Base-by-base conservation (phyloP, 2,329 filamentous ascomycete genomes). In the Cryphonectria japonica region DNA sequence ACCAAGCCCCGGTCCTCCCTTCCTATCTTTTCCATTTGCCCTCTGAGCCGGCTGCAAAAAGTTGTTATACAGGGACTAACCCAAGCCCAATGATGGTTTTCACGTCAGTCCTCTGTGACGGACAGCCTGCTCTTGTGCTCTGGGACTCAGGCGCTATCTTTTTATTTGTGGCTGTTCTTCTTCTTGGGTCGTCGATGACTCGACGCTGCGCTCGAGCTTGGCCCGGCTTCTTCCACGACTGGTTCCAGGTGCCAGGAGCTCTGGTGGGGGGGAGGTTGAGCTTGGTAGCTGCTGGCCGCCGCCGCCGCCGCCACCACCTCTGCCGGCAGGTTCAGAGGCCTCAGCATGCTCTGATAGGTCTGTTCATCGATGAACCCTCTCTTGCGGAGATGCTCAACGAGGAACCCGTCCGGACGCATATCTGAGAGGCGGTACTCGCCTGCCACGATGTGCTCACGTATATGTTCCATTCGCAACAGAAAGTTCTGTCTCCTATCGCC, bases 391-490 rank as follows among this genome's bases (percentile, higher is more conserved):
- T 86, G 81, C 8, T 81, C 71, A 22, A 85, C 73, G 34, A 86
- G 75, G 41, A 71, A 74, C 63, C 81, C 83, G 69, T 87, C 85
- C 2, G 79, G 82, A 1, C 82, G 78, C 66, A 78, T 78, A 4
- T 80, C 26, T 0, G 72, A 39, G 0, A 62, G 69, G 0, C 66
- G 74, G 9, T 69, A 74, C 7, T 74, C 69, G 0, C 78, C 79
- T 3, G 77, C 57, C 16, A 76, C 68, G 57, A 86, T 80, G 71
- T 89, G 87, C 0, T 70, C 69, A 0, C 78, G 80, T 66, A 89
- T 85, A 73, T 90, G 88, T 3, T 76, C 41, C 84, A 89, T 85
- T 2, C 87, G 82, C 0, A 73, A 26, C 0, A 70, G 43, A 69
- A 84, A 86, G 46, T 79, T 81, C 2, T 9, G 13, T 1, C 66